Evolutionary conservation across 176 grass and related monocot species (phyloP).

Genomic region (Aegilops longissima): DNA sequence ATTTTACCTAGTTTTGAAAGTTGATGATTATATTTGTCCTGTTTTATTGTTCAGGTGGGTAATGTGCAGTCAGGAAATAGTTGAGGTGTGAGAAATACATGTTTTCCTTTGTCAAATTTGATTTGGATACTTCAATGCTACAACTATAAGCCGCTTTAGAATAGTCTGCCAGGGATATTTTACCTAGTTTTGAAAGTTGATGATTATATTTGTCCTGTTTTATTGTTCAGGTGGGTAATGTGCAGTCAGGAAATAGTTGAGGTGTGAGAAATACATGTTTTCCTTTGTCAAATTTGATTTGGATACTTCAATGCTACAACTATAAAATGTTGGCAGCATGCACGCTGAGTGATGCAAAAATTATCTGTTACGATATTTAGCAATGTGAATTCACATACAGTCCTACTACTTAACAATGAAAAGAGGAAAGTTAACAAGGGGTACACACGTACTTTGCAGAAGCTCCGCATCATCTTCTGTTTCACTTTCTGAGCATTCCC

Average conservation of each 20-base stretch:
- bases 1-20: too few species aligned
- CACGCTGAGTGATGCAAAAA: not conserved
- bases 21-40: too few species aligned
- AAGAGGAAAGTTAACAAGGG: conserved; percentile 21
- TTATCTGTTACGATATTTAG: not conserved
- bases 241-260: not conserved
- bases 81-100: too few species aligned
- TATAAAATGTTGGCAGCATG: conserved; percentile 2
- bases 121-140: too few species aligned
- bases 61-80: too few species aligned
- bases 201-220: not conserved
- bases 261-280: not conserved
- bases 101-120: too few species aligned
- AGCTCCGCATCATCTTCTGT: conserved; percentile 69
- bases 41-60: too few species aligned
- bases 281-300: not conserved
- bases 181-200: not conserved
- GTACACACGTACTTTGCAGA: conserved; percentile 57
- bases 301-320: conserved; percentile 8
- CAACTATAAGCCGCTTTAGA: not conserved
- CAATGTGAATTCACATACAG: not conserved
- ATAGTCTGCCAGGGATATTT: not conserved
- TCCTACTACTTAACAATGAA: conserved; percentile 12
- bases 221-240: not conserved
- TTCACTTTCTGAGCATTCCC: conserved; percentile 67